Percentiles rank a stretch among this genome's conserved stretches.
These are phyloP conservation scores for Vitis riparia DNA, from an alignment of 164 flowering plant genomes.

Conservation along the genomic window DNA sequence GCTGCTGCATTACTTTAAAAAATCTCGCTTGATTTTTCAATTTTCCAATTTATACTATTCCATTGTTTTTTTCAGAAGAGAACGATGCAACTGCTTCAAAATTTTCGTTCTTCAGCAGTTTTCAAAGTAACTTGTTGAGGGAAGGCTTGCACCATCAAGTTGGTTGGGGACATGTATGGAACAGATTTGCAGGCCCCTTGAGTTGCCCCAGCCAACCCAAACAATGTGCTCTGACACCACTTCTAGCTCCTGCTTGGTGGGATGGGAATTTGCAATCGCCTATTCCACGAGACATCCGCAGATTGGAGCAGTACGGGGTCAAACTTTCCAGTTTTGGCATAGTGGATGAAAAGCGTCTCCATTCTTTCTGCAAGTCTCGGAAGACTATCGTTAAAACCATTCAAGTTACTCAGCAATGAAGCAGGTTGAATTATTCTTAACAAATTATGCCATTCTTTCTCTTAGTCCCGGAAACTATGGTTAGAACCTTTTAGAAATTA, in stretches of 20 bases:
- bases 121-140: slow-evolving; percentile 71
- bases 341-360: slow-evolving; percentile 50
- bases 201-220: slow-evolving; percentile 70
- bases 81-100: slow-evolving; percentile 26
- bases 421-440: not conserved
- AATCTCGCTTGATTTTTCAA: no score
- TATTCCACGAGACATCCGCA: slow-evolving; percentile 64
- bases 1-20: not conserved
- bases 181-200: slow-evolving; percentile 86
- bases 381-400: slow-evolving; percentile 42
- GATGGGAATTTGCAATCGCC: slow-evolving; percentile 95
- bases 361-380: slow-evolving; percentile 50
- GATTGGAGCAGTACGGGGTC: slow-evolving; percentile 67
- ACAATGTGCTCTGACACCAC: slow-evolving; percentile 85
- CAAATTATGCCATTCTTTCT: no score
- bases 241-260: slow-evolving; percentile 97
- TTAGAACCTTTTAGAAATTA: no score
- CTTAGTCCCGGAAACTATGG: no score
- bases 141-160: slow-evolving; percentile 71
- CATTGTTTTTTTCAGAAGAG: slow-evolving; percentile 40
- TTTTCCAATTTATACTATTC: no score
- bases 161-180: slow-evolving; percentile 99
- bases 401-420: slow-evolving; percentile 23
- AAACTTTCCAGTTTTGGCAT: slow-evolving; percentile 68
- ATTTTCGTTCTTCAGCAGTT: slow-evolving; percentile 84